phyloP scores from a whole-genome alignment of 75 land plant species.

The Cunninghamia lanceolata region DNA sequence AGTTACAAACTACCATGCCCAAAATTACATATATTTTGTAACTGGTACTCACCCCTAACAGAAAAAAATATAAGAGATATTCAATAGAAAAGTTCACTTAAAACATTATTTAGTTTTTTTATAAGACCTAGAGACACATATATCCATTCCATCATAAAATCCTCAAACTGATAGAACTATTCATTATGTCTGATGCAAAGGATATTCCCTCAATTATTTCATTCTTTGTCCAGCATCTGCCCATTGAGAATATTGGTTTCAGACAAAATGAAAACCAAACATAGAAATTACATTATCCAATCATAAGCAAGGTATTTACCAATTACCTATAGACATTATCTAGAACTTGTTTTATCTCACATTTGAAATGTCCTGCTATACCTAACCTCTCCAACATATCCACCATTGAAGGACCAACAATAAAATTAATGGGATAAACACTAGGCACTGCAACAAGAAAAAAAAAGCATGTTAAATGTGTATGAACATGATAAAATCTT shows the following conservation, averaged over 20 bases:
- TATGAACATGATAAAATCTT: not conserved
- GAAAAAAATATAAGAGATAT: not conserved
- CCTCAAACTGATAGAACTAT: not conserved
- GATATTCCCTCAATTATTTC: no score
- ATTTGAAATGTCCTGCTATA: no score
- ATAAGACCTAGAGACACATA: not conserved
- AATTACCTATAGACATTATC: no score
- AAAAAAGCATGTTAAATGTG: not conserved
- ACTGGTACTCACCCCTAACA: not conserved
- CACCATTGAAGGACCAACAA: no score
- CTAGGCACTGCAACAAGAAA: constrained; percentile 45
- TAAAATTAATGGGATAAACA: constrained; percentile 39
- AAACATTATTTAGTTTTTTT: not conserved
- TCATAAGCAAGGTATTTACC: no score
- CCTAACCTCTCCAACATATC: no score
- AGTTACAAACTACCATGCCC: no score
- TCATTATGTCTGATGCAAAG: not conserved
- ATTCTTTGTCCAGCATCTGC: no score
- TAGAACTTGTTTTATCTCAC: no score
- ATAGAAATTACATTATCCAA: no score
- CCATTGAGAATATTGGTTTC: no score
- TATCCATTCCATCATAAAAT: constrained; percentile 3
- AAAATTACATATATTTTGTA: not conserved
- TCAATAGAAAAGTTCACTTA: not conserved
- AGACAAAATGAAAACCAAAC: no score